Conservation (phyloP, 257 asterid species). For the Petunia secreta region DNA sequence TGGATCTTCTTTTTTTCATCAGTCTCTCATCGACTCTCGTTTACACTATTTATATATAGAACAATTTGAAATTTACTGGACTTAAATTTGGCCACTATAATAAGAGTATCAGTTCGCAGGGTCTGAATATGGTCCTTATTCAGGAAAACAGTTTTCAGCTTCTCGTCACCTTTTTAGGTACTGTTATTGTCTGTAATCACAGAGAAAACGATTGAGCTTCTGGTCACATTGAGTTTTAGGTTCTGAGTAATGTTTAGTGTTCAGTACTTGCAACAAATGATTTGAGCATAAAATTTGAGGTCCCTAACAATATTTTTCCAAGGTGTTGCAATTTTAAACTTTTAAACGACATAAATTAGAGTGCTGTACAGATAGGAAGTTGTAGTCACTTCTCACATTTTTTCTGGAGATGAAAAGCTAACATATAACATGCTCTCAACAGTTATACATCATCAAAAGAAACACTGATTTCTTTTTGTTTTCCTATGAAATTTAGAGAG, state of each 20-base stretch:
- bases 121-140: not conserved
- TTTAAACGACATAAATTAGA: not conserved
- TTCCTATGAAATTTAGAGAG: constrained; percentile 49
- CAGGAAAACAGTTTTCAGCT: not conserved
- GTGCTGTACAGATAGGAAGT: not conserved
- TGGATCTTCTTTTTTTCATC: not conserved
- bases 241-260: not conserved
- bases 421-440: not conserved
- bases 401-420: not conserved
- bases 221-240: not conserved
- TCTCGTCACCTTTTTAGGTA: not conserved
- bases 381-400: not conserved
- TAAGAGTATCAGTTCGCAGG: not conserved
- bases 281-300: not conserved
- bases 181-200: not conserved
- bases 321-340: not conserved
- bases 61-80: not conserved
- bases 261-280: not conserved
- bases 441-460: not conserved
- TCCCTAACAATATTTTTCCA: not conserved
- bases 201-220: not conserved
- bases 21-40: not conserved
- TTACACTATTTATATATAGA: not conserved
- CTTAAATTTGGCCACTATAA: not conserved
- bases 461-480: not conserved